Conservation (phyloP, 768 basidiomycete genomes). For the Strobilomyces dryophilus region DNA sequence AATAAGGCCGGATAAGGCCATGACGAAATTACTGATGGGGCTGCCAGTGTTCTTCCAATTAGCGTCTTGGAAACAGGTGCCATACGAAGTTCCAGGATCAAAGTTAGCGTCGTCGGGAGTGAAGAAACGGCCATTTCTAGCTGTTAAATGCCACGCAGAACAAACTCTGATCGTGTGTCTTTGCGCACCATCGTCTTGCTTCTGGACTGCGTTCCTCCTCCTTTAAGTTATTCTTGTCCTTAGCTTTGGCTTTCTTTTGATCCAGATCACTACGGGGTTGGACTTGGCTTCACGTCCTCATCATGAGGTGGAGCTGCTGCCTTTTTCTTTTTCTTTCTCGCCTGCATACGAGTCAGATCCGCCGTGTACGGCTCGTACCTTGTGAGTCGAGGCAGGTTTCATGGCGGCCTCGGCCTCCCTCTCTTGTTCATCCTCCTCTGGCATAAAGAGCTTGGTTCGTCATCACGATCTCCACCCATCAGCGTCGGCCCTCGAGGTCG, state of each 20-base stretch:
- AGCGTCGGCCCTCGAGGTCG: not conserved
- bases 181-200: too few species aligned
- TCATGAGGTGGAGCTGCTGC: not conserved
- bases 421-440: slow-evolving; percentile 27
- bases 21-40: too few species aligned
- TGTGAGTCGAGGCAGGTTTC: slow-evolving; percentile 19
- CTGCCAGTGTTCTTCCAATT: too few species aligned
- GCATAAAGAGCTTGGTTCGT: slow-evolving; percentile 38
- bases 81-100: too few species aligned
- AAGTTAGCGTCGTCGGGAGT: too few species aligned
- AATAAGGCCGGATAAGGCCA: too few species aligned
- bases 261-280: slow-evolving; percentile 32
- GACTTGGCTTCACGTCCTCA: slow-evolving; percentile 6
- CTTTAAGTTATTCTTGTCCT: slow-evolving; percentile 57
- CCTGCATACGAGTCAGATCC: slow-evolving; percentile 14
- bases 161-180: too few species aligned
- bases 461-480: slow-evolving; percentile 17
- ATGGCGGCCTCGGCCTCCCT: slow-evolving; percentile 21
- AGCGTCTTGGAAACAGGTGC: too few species aligned
- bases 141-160: too few species aligned
- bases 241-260: slow-evolving; percentile 57
- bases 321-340: slow-evolving; percentile 42
- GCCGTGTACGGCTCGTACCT: slow-evolving; percentile 10
- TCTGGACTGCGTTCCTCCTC: too few species aligned
- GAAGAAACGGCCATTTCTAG: too few species aligned